phyloP scores from a whole-genome alignment of 73 alveolate genomes.

The Paramecium primaurelia region DNA sequence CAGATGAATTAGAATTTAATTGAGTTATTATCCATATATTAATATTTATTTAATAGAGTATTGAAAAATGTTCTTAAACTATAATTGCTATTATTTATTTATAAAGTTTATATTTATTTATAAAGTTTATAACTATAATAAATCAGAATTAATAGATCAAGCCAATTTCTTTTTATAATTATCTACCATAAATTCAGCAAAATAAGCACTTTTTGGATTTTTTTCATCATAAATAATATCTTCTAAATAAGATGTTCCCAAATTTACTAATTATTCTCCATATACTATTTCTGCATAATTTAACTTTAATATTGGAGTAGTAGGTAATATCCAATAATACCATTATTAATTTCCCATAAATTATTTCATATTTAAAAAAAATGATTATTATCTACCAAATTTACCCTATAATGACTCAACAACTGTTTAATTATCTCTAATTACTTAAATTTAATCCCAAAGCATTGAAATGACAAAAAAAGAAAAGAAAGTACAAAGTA shows the following conservation, averaged over 20 bases:
- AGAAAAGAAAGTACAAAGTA: background rate
- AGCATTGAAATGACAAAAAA: background rate
- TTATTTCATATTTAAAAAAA: background rate
- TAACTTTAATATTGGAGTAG: background rate
- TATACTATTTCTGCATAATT: background rate
- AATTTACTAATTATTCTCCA: background rate
- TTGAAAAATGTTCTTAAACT: too few species aligned
- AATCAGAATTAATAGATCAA: background rate
- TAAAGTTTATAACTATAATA: background rate
- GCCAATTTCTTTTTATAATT: background rate
- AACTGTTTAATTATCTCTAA: background rate
- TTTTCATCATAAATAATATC: background rate
- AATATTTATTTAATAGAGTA: background rate
- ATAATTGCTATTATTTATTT: too few species aligned
- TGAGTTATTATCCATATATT: conserved; percentile 51
- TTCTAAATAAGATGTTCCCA: background rate
- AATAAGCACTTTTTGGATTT: background rate
- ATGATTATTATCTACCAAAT: background rate
- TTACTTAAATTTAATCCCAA: background rate
- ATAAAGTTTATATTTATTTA: too few species aligned
- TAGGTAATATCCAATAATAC: background rate
- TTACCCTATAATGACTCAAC: background rate
- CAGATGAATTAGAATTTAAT: conserved; percentile 88
- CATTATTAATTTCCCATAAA: background rate
- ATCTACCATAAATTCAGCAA: background rate